Evolutionary conservation across 1,139 yeast genomes (phyloP).

Genomic region (Zygoascus sp.): DNA sequence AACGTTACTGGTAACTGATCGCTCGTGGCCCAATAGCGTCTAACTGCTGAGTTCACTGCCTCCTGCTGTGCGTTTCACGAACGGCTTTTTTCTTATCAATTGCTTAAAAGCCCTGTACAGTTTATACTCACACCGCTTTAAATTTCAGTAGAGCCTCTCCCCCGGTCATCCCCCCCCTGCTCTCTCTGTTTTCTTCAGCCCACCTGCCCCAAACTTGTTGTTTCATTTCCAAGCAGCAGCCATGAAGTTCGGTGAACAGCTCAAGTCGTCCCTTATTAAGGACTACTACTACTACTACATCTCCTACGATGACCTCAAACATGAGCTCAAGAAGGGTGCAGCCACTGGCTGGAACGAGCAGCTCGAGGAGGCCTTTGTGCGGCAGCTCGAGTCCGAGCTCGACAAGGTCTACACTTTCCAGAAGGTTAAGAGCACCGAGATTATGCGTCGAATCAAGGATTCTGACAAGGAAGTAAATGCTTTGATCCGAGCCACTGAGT

Average conservation of each 20-base stretch:
- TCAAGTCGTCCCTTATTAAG: constrained; percentile 39
- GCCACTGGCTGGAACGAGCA: constrained; percentile 66
- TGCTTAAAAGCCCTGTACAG: no score
- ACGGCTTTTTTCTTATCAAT: no score
- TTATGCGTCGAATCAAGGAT: constrained; percentile 74
- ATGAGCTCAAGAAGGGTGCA: constrained; percentile 65
- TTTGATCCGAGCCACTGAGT: constrained; percentile 50
- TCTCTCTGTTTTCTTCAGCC: no score
- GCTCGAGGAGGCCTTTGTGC: constrained; percentile 75
- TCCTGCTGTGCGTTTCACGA: no score
- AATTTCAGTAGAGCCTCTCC: no score
- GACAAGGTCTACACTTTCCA: constrained; percentile 91
- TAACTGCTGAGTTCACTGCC: neutral
- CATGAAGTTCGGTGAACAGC: constrained; percentile 44
- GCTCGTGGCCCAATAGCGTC: no score
- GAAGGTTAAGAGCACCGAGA: constrained; percentile 79
- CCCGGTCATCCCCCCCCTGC: no score
- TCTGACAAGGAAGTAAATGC: constrained; percentile 64
- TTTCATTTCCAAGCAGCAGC: no score
- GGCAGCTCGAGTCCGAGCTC: constrained; percentile 69
- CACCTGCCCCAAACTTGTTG: no score
- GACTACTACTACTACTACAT: constrained; percentile 89
- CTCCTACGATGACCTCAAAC: constrained; percentile 83
- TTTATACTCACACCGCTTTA: no score
- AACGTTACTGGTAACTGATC: no score